Base-by-base conservation (phyloP, 345 rosid genomes). In the Murraya koenigii region DNA sequence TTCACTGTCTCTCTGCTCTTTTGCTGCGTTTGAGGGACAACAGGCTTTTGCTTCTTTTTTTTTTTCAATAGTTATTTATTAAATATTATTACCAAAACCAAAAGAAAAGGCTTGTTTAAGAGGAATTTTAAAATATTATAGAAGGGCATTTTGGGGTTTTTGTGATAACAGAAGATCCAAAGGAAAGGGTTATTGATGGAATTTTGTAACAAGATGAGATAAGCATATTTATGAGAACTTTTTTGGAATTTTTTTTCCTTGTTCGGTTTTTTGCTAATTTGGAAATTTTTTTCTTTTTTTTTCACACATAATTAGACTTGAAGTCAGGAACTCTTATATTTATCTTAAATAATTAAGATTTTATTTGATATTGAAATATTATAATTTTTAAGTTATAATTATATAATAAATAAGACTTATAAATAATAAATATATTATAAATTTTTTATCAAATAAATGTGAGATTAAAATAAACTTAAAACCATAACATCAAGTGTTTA, bases 141-240 rank as follows among this genome's bases (percentile, higher is more conserved):
- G 6, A 35, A 22, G 69, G 77, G 69, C 44, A 49, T 62, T 75
- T 22, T 30, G 38, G 77, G 69, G 26, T 28, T 47, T 44, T 19
- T 1, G 0, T 0, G n/a, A 19, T 3, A 61, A 6, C 15, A 17
- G 4, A 6, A 1, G 25, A 6, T 0, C 19, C 0, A 1, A 0
- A 0, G 1, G 0, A 54, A 11, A 19, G 56, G 67, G 77, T 6
- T 6, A 3, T 61, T 61, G 11, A 7, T 26, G 77, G 77, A 5
- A 26, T 28, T 61, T 74, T 1, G 6, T 0, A 4, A 19, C 3
- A 47, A 2, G 22, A 17, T 28, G 9, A 69, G 47, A 69, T 26
- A 0, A 7, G 56, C 7, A 1, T 13, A 49, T 19, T 15, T 32
- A 38, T 13, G 15, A 13, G 5, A 44, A 44, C 1, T 0, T 0